phyloP scores from a whole-genome alignment of 179 eudicot species.

The Sideroxylon spinosum region DNA sequence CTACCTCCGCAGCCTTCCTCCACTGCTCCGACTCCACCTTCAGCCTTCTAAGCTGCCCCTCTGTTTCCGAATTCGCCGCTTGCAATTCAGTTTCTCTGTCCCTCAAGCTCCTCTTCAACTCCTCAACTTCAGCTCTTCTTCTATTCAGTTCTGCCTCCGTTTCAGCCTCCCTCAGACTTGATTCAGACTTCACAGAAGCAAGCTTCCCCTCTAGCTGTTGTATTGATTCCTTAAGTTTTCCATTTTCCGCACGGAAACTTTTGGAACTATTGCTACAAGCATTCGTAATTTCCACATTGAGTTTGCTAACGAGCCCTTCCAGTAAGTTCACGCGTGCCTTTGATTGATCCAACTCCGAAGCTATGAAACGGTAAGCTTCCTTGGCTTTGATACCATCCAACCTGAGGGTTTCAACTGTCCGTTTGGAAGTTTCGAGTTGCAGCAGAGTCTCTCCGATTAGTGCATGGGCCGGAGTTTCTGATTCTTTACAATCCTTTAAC shows the following conservation, averaged over 20 bases:
- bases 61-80: slow-evolving; percentile 54
- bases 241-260: slow-evolving; percentile 13
- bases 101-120: slow-evolving; percentile 66
- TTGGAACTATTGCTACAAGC: slow-evolving; percentile 14
- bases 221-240: slow-evolving; percentile 12
- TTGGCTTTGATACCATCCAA: slow-evolving; percentile 36
- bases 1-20: slow-evolving; percentile 98
- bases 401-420: slow-evolving; percentile 51
- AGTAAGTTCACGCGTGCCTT: slow-evolving; percentile 49
- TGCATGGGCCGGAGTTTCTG: slow-evolving; percentile 61
- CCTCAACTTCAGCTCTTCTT: slow-evolving; percentile 48
- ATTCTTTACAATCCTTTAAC: slow-evolving; percentile 43
- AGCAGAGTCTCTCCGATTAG: slow-evolving; percentile 48
- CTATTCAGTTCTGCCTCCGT: slow-evolving; percentile 46
- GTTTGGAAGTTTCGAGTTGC: slow-evolving; percentile 70
- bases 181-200: slow-evolving; percentile 31
- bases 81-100: slow-evolving; percentile 88
- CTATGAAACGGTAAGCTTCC: slow-evolving; percentile 40
- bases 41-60: slow-evolving; percentile 69
- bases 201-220: slow-evolving; percentile 41
- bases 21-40: slow-evolving; percentile 91
- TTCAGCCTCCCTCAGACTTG: slow-evolving; percentile 50
- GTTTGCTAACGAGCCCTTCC: slow-evolving; percentile 59
- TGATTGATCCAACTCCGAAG: slow-evolving; percentile 58
- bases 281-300: slow-evolving; percentile 26